Evolutionary conservation across 2,329 filamentous ascomycete genomes (phyloP).

Genomic region (Alternaria arborescens): DNA sequence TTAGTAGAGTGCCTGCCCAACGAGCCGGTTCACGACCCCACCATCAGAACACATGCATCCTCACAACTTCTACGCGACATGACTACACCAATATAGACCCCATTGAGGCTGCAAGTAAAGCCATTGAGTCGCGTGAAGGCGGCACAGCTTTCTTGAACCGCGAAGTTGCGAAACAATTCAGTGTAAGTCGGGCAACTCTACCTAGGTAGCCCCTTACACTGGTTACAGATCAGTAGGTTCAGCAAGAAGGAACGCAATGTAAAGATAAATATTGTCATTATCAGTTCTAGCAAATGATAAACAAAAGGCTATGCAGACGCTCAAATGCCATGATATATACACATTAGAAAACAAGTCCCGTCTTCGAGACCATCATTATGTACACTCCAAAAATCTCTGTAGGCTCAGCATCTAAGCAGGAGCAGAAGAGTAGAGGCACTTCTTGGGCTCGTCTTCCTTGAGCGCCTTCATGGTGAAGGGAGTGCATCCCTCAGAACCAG

Average conservation of each 20-base stretch:
- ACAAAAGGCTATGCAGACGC: constrained; percentile 12
- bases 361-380: too few species aligned
- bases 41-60: too few species aligned
- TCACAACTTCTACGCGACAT: too few species aligned
- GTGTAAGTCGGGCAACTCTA: too few species aligned
- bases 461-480: constrained; percentile 9
- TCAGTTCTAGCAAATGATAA: constrained; percentile 5
- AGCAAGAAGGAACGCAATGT: not conserved
- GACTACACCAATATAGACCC: too few species aligned
- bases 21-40: too few species aligned
- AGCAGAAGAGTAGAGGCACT: constrained; percentile 15
- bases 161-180: too few species aligned
- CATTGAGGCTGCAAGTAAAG: too few species aligned
- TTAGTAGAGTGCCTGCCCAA: not conserved
- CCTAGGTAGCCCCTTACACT: not conserved
- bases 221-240: not conserved
- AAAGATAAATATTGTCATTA: constrained; percentile 4
- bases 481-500: constrained; percentile 22
- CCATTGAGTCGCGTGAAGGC: fast-evolving
- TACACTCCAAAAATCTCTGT: not conserved
- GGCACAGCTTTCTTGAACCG: too few species aligned
- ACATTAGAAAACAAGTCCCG: not conserved
- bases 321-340: constrained; percentile 9
- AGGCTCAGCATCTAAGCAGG: constrained; percentile 3
- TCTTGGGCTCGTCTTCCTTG: constrained; percentile 14